These are phyloP conservation scores for Albifimbria verrucaria DNA, from an alignment of 2,329 filamentous ascomycete species.

Conservation along the genomic window DNA sequence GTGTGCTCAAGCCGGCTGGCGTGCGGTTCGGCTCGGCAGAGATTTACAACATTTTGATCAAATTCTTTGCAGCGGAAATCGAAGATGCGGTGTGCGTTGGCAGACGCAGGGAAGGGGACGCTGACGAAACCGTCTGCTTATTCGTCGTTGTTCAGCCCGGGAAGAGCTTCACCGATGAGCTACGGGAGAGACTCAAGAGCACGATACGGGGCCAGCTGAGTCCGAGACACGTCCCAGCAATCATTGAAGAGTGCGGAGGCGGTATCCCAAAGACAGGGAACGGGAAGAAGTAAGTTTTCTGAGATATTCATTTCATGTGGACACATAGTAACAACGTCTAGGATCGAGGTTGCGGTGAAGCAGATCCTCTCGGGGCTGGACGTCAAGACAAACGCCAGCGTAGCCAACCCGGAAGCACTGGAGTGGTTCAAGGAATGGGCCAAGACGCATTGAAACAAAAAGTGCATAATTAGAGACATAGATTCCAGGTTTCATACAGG, in stretches of 20 bases:
- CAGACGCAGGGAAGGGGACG: slow-evolving; percentile 65
- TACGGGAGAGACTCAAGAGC: slow-evolving; percentile 62
- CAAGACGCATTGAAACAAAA: slow-evolving; percentile 36
- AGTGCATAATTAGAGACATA: background rate
- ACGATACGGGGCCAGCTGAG: slow-evolving; percentile 76
- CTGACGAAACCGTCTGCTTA: slow-evolving; percentile 81
- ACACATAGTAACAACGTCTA: slow-evolving; percentile 27
- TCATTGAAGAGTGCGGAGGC: slow-evolving; percentile 73
- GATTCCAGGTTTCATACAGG: too few species aligned
- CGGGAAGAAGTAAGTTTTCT: slow-evolving; percentile 77
- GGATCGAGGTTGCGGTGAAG: slow-evolving; percentile 93
- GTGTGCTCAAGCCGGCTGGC: slow-evolving; percentile 86
- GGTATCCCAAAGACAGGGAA: slow-evolving; percentile 92
- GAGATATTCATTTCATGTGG: background rate
- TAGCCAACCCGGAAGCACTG: slow-evolving; percentile 86
- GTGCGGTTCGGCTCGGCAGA: slow-evolving; percentile 92
- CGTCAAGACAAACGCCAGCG: slow-evolving; percentile 85
- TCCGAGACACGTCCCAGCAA: slow-evolving; percentile 80
- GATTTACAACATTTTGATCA: slow-evolving; percentile 91
- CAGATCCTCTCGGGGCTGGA: slow-evolving; percentile 87
- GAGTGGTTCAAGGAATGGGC: slow-evolving; percentile 87
- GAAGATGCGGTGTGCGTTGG: slow-evolving; percentile 89
- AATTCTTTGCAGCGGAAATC: slow-evolving; percentile 74
- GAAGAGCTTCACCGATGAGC: slow-evolving; percentile 51
- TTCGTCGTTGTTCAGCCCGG: slow-evolving; percentile 76